Evolutionary conservation across 1,284 basidiomycete genomes (phyloP), one percentile per base, ranked within the genome.

Genomic region (Ustanciosporium gigantosporum): DNA sequence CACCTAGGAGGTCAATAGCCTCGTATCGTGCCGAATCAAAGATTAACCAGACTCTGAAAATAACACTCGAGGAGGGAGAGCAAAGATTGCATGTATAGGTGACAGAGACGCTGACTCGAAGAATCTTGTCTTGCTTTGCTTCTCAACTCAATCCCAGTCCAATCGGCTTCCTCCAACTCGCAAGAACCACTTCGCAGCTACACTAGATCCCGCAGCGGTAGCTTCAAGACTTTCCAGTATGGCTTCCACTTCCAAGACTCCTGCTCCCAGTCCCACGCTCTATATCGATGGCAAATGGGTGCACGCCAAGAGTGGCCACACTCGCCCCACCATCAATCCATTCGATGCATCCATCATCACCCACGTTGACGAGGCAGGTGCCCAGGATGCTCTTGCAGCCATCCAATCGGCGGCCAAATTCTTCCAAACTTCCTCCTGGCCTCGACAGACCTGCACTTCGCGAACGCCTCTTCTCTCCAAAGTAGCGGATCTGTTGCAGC

Each of bases 251-350:
- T 66, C 51, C 20, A 40, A 31, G 16, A 50, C 47, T 5, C 56
- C 62, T 7, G 62, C 56, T 2, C 51, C 62, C 8, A 48, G 60
- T 45, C 75, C 74, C n/a, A 77, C 75, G 22, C 64, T 77, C 19
- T 76, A 58, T 52, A 76, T 77, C 36, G 57, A 76, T 29, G 75
- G 75, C 43, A 46, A 71, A 43, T 77, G 75, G 75, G 44, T 46
- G 19, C 52, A 66, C 31, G 53, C 72, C 4, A 64, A 61, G 31
- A 43, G 50, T 8, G 68, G 71, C 23, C 45, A 69, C 39, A 68
- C 65, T 13, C 59, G 75, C 25, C 51, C 68, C 25, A 72, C 65
- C 32, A 70, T 73, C 66, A 73, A 74, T 36, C 75, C 75, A 4
- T 73, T 46, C 36, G 68, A 74, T 36, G 52, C 36, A n/a, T 55